Evolutionary conservation across 306 rosid species (phyloP), one percentile per base, ranked within the genome.

Genomic region (Fagus crenata): DNA sequence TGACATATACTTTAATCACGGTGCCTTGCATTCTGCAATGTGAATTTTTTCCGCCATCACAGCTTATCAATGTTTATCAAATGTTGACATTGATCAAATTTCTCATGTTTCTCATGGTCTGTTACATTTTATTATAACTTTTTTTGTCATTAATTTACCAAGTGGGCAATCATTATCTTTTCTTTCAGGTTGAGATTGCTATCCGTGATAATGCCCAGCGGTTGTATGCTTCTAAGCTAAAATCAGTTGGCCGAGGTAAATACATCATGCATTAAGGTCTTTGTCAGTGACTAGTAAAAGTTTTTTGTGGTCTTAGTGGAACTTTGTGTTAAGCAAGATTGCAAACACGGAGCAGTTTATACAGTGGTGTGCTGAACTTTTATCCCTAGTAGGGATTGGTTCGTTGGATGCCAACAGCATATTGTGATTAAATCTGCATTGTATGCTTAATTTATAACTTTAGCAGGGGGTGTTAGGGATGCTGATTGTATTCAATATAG

Each of bases 181-280:
- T 78, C 71, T 85, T 31, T 73, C 81, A 96, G 99, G 90, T 92
- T 82, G 98, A 91, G 86, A 89, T 96, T 74, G 98, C 99, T 77
- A 79, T 92, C 58, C 97, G 99, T 36, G 98, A 96, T 80, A 92
- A 92, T 89, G 99, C 98, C 37, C 96, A 91, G 84, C 80, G 93
- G 36, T 76, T 96, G 81, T 96, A 86, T 80, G 87, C 96, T 86
- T 85, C 96, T 73, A 90, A 84, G 86, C 87, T 96, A 78, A 88
- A 92, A 74, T 88, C 89, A 36, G 81, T 90, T 79, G 89, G 93
- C 85, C 89, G 89, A 87, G 99, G 99, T 95, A 95, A 74, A 68
- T 75, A 43, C 60, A 51, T 69, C 68, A 75, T 75, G 49, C 55
- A 11, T 74, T 73, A 17, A 49, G 75, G 42, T 18, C 76, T 36